Evolutionary conservation across 2,329 filamentous ascomycete genomes (phyloP), one percentile per base, ranked within the genome.

Genomic region (Amesomyces nigricolor): DNA sequence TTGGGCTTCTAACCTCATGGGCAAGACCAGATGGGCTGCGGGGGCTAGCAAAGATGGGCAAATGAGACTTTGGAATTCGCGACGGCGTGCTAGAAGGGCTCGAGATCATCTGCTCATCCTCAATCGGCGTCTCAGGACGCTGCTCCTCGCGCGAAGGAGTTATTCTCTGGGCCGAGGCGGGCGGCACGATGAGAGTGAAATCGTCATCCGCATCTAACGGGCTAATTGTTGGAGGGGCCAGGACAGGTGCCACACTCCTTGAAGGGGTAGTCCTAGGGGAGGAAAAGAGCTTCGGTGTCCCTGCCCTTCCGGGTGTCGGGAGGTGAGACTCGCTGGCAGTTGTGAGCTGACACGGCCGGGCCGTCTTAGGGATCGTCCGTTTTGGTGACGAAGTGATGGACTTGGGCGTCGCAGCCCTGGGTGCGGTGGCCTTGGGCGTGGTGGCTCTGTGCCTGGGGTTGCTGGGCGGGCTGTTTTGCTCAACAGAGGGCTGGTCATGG

Each of bases 331-430:
- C 80, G 60, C 78, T 81, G 2, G 72, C 72, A 44, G 75, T 76
- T 4, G 78, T 64, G 16, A 70, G 68, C 65, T 81, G 78, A 2
- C 75, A 74, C 6, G 76, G 76, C 13, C 75, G 59, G 39, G 29
- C 71, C 35, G 72, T 61, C 60, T 75, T 75, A 49, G 76, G 72
- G 4, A 65, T 72, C 30, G 75, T 75, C 64, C 77, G 75, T 63
- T 72, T 79, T 62, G 80, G 79, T n/a, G 80, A 80, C 6, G 74
- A 73, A 22, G 73, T 76, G 51, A 73, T 77, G n/a, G 72, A 68
- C 64, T 76, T 81, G 1, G 81, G 74, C 5, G 77, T 78, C 45
- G 71, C 69, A 1, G 65, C 66, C 67, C 77, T 83, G n/a, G 73
- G 64, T 61, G 71, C 78, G 22, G 69, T 26, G 22, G 22, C 22